Evolutionary conservation across 257 asterid genomes (phyloP).

Genomic region (Lycium barbarum): DNA sequence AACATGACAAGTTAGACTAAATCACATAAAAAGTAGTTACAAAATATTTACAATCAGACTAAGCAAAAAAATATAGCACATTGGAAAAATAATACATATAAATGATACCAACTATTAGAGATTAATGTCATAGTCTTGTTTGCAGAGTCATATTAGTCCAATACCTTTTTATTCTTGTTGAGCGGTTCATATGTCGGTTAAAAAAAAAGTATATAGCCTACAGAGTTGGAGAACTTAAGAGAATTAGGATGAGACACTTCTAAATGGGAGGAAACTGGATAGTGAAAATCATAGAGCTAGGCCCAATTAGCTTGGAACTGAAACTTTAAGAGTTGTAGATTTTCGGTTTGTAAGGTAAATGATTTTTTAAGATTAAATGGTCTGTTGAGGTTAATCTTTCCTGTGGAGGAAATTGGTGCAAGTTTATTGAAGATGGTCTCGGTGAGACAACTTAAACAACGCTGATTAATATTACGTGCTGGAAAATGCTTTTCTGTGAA

Average conservation of each 20-base stretch:
- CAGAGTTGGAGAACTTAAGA: not conserved
- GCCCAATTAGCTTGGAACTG: not conserved
- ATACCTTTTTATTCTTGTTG: not conserved
- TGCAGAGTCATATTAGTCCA: not conserved
- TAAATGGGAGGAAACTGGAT: not conserved
- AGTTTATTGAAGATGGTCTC: no score
- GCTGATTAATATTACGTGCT: not conserved
- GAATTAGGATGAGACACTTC: not conserved
- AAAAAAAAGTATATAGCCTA: not conserved
- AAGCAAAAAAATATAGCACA: not conserved
- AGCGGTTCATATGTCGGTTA: not conserved
- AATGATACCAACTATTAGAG: not conserved
- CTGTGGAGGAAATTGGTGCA: no score
- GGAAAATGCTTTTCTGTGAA: not conserved
- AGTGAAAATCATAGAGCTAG: not conserved
- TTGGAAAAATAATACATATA: not conserved
- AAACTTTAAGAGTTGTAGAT: not conserved
- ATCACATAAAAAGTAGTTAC: not conserved
- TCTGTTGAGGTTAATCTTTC: no score
- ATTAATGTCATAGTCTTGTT: not conserved
- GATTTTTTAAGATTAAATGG: not conserved
- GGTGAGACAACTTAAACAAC: not conserved
- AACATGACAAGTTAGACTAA: not conserved
- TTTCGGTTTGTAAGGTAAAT: not conserved
- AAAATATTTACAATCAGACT: no score